Evolutionary conservation across 495 filamentous ascomycete genomes (phyloP).

Genomic region (Annulohypoxylon maeteangense): DNA sequence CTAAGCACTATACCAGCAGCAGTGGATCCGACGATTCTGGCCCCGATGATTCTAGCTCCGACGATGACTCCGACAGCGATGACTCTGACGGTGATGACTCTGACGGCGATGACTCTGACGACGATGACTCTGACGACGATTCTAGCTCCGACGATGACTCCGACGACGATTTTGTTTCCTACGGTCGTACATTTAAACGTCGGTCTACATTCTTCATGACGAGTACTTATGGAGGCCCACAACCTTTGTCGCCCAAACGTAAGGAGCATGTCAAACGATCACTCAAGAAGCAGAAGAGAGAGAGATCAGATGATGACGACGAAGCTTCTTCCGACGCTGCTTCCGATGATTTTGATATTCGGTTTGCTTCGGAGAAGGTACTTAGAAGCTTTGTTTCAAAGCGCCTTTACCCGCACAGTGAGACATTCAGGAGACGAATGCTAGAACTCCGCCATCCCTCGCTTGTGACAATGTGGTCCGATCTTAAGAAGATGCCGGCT

Average conservation of each 20-base stretch:
- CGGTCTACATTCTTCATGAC: no score
- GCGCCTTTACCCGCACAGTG: no score
- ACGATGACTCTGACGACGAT: background rate
- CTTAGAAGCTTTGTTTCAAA: background rate
- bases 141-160: background rate
- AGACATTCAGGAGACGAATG: background rate
- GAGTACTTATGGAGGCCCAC: no score
- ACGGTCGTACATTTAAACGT: no score
- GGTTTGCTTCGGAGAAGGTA: background rate
- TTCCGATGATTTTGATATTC: no score
- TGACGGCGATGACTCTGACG: background rate
- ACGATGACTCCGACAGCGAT: no score
- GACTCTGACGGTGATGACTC: background rate
- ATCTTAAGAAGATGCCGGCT: conserved; percentile 71
- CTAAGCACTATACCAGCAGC: no score
- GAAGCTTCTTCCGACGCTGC: no score
- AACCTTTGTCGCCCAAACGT: no score
- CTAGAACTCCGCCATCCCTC: conserved; percentile 82
- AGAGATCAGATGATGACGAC: background rate
- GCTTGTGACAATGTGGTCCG: conserved; percentile 83
- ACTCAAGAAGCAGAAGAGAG: background rate
- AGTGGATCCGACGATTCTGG: no score
- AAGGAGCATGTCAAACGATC: no score
- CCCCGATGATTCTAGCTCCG: no score
- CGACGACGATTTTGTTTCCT: background rate